Percentiles rank a stretch among this genome's conserved stretches.
Evolutionary conservation across 2,329 filamentous ascomycete species (phyloP).

Genomic region (Paracoccidioides brasiliensis): DNA sequence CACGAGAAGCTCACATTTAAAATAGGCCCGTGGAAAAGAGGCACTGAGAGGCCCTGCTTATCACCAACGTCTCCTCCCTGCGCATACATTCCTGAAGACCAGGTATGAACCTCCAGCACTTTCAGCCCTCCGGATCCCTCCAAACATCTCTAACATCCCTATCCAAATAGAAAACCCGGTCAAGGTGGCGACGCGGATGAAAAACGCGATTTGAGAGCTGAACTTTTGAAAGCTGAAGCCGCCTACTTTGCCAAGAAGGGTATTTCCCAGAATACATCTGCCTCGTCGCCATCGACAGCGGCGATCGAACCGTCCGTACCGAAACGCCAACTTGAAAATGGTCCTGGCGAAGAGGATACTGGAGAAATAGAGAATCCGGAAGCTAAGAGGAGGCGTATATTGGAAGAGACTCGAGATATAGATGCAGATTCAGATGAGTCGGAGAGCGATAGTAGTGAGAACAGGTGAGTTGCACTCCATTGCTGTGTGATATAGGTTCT

Average conservation of each 20-base stretch:
- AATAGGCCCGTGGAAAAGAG: constrained; percentile 84
- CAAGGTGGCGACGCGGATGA: constrained; percentile 73
- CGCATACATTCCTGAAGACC: constrained; percentile 84
- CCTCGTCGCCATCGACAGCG: constrained; percentile 14
- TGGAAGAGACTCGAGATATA: constrained; percentile 78
- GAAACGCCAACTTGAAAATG: constrained; percentile 54
- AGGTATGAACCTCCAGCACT: constrained; percentile 37
- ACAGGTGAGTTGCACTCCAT: constrained; percentile 32
- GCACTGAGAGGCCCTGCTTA: constrained; percentile 85
- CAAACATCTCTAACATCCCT: constrained; percentile 7
- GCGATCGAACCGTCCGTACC: constrained; percentile 29
- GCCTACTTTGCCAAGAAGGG: constrained; percentile 77
- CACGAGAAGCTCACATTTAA: constrained; percentile 18
- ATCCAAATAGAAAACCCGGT: constrained; percentile 51
- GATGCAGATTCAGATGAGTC: constrained; percentile 66
- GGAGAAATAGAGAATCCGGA: constrained; percentile 55
- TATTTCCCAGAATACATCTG: constrained; percentile 32
- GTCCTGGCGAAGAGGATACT: constrained; percentile 25
- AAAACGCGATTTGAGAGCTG: constrained; percentile 69
- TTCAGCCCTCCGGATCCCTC: not conserved
- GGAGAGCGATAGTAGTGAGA: constrained; percentile 46
- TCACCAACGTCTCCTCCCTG: constrained; percentile 88
- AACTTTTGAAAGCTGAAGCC: constrained; percentile 79
- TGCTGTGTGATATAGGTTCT: not conserved
- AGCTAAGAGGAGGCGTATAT: constrained; percentile 69